Base-by-base conservation (phyloP, 305 asterid species). In the Withania somnifera region DNA sequence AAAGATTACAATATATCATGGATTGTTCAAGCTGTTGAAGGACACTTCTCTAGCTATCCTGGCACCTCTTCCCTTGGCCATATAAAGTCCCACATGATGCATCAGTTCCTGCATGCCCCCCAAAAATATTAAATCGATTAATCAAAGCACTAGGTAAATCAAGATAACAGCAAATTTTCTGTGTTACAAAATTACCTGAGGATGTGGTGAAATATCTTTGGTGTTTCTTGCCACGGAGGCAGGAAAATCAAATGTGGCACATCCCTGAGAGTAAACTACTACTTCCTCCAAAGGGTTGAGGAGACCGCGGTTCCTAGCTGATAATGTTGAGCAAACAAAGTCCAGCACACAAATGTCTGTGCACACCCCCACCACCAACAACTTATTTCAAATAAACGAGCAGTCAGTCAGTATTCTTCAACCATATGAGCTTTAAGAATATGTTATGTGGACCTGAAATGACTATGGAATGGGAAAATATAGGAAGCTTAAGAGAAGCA, bases 281-380 rank as follows among this genome's bases (percentile, higher is more conserved):
- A 93, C 90, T 11, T 91, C 90, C 84, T 90, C 84, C 13, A 93
- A 87, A 32, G 92, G 92, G 10, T 66, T 73, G 61, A 93, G 93
- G 5, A 91, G 53, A 1, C 97, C 91, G 4, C 77, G 91, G 84
- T 86, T 92, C 80, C 81, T 91, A 22, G 94, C 97, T 2, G 97
- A 92, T 81, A 92, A 30, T 5, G 93, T 85, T 45, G 95, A 91
- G 87, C 93, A 90, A 28, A 90, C 93, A 17, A 92, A 91, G 87
- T 92, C 97, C 84, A 92, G 85, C 75, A 92, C 97, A 11, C 97
- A 91, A 8, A 93, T 91, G 85, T 93, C 97, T 6, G 97, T 93
- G 88, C 97, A 93, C 57, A 87, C 34, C 11, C 97, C 95, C 51
- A 88, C 88, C 58, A 93, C 94, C 87, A 91, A 6, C 85, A 91